phyloP scores from a whole-genome alignment of 2,329 filamentous ascomycete species.

The Neofusicoccum laricinum region DNA sequence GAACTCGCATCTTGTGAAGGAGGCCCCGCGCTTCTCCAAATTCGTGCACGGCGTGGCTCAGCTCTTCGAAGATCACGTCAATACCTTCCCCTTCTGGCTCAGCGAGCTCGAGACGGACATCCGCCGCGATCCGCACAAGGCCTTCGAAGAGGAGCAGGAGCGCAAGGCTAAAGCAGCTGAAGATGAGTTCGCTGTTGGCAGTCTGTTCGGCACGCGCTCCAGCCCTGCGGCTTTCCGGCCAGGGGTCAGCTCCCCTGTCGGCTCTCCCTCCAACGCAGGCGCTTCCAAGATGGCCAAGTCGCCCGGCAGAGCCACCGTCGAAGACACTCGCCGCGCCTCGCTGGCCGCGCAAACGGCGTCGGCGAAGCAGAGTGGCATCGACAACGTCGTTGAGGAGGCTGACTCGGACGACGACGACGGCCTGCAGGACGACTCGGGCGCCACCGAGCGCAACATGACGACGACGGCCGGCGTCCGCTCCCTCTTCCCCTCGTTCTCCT shows the following conservation, averaged over 20 bases:
- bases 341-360: constrained; percentile 22
- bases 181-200: constrained; percentile 86
- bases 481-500: constrained; percentile 78
- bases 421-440: constrained; percentile 27
- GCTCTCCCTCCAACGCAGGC: constrained; percentile 61
- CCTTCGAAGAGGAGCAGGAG: constrained; percentile 89
- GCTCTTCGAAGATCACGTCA: constrained; percentile 91
- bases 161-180: constrained; percentile 76
- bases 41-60: constrained; percentile 91
- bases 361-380: constrained; percentile 20
- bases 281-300: constrained; percentile 35
- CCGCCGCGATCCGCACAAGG: constrained; percentile 82
- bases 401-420: constrained; percentile 53
- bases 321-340: constrained; percentile 20
- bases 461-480: constrained; percentile 61
- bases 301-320: constrained; percentile 21
- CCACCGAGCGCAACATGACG: constrained; percentile 36
- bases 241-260: constrained; percentile 63
- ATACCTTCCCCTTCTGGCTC: constrained; percentile 94
- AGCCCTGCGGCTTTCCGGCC: constrained; percentile 51
- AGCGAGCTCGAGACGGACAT: constrained; percentile 91
- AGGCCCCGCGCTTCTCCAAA: constrained; percentile 89
- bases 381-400: constrained; percentile 41
- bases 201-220: constrained; percentile 62
- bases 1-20: constrained; percentile 86